Evolutionary conservation across 768 basidiomycete genomes (phyloP).

Genomic region (Boletus coccyginus): DNA sequence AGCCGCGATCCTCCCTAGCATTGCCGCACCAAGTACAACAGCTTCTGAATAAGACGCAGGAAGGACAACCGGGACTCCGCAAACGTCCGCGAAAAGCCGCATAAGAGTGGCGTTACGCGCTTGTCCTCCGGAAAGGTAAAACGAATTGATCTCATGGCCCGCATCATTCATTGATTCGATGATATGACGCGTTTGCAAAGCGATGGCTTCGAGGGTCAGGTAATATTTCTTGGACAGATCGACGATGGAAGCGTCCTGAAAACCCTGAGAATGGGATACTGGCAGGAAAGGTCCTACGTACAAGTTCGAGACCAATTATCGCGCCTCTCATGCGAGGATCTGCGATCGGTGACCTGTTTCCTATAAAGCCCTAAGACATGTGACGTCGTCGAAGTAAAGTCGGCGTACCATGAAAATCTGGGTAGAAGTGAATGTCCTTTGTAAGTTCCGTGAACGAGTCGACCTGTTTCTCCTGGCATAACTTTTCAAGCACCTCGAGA

Average conservation of each 20-base stretch:
- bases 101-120: conserved; percentile 87
- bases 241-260: conserved; percentile 62
- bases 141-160: conserved; percentile 77
- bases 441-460: conserved; percentile 79
- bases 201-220: conserved; percentile 88
- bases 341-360: conserved; percentile 94
- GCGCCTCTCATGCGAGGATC: conserved; percentile 95
- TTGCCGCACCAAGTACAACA: conserved; percentile 90
- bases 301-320: conserved; percentile 82
- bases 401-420: conserved; percentile 81
- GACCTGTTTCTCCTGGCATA: conserved; percentile 52
- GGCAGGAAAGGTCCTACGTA: conserved; percentile 25
- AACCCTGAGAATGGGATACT: neutral
- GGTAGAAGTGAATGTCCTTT: conserved; percentile 91
- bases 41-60: conserved; percentile 75
- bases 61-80: conserved; percentile 77
- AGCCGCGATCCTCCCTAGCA: conserved; percentile 86
- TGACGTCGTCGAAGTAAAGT: neutral
- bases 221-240: conserved; percentile 92
- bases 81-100: conserved; percentile 85
- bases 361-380: conserved; percentile 37
- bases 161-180: conserved; percentile 84
- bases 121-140: conserved; percentile 94
- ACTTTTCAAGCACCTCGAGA: conserved; percentile 65
- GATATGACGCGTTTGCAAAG: conserved; percentile 93